Evolutionary conservation across 2,329 filamentous ascomycete genomes (phyloP).

Genomic region (Cladosporium phlei): DNA sequence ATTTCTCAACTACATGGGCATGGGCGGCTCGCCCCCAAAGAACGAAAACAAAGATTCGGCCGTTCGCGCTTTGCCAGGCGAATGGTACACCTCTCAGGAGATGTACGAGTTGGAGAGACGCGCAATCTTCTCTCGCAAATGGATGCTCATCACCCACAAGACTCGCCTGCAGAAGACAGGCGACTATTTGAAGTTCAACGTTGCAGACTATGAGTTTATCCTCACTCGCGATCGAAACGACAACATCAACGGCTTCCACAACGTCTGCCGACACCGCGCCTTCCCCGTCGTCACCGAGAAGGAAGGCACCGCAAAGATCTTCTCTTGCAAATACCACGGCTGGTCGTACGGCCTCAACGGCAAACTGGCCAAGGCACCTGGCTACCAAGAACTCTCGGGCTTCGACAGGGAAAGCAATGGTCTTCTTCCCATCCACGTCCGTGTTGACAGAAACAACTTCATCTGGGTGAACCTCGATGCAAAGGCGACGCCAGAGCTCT

Average conservation of each 20-base stretch:
- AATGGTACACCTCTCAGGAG: conserved; percentile 50
- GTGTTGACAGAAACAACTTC: conserved; percentile 52
- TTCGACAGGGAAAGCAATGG: conserved; percentile 56
- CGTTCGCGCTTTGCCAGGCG: conserved; percentile 44
- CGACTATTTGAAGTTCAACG: conserved; percentile 53
- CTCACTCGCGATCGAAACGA: conserved; percentile 48
- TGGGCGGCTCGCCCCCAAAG: conserved; percentile 24
- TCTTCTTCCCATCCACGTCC: conserved; percentile 52
- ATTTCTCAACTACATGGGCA: conserved; percentile 34
- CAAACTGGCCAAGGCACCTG: conserved; percentile 56
- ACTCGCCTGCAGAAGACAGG: conserved; percentile 48
- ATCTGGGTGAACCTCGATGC: conserved; percentile 56
- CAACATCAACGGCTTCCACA: conserved; percentile 57
- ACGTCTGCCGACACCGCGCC: conserved; percentile 58
- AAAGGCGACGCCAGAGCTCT: conserved; percentile 41
- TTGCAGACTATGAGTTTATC: conserved; percentile 55
- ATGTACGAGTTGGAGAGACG: conserved; percentile 56
- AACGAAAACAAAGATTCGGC: conserved; percentile 27
- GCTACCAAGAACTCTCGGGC: conserved; percentile 52
- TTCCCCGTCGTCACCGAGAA: conserved; percentile 54
- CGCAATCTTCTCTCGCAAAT: conserved; percentile 54
- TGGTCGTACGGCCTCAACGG: conserved; percentile 59
- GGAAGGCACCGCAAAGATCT: conserved; percentile 48
- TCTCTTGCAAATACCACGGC: conserved; percentile 59
- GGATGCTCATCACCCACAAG: conserved; percentile 53